Evolutionary conservation across 345 rosid species (phyloP).

Genomic region (Fremontodendron californicum): DNA sequence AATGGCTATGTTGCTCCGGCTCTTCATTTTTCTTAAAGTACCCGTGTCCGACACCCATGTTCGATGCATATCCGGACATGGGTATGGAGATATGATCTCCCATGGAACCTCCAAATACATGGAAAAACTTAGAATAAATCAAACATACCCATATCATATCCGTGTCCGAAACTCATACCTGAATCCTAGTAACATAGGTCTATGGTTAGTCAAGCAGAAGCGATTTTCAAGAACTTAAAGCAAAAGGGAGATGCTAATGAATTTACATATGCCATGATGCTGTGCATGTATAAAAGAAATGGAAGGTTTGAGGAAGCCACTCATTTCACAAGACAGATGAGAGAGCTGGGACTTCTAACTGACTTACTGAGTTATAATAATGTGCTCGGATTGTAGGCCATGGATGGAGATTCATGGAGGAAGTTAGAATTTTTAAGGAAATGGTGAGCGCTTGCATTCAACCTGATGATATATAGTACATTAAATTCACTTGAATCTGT

Average conservation of each 20-base stretch:
- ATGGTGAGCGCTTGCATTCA: constrained; percentile 52
- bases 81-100: too few relatives aligned
- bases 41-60: too few relatives aligned
- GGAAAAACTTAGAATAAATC: too few relatives aligned
- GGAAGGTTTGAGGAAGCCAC: constrained; percentile 68
- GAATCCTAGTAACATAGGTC: too few relatives aligned
- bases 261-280: constrained; percentile 64
- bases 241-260: constrained; percentile 63
- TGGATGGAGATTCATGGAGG: constrained; percentile 69
- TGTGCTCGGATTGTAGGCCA: constrained; percentile 54
- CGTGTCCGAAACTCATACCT: too few relatives aligned
- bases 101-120: too few relatives aligned
- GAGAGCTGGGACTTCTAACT: constrained; percentile 50
- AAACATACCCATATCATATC: too few relatives aligned
- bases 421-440: constrained; percentile 53
- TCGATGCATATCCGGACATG: too few relatives aligned
- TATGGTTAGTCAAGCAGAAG: constrained; percentile 63
- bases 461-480: constrained; percentile 57
- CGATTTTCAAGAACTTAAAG: constrained; percentile 55
- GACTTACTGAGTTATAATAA: constrained; percentile 68
- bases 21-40: too few relatives aligned
- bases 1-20: too few relatives aligned
- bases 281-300: constrained; percentile 74
- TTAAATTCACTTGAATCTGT: constrained; percentile 62
- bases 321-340: constrained; percentile 63